Conservation (phyloP, 176 grass and related monocot genomes). For the Aegilops speltoides region DNA sequence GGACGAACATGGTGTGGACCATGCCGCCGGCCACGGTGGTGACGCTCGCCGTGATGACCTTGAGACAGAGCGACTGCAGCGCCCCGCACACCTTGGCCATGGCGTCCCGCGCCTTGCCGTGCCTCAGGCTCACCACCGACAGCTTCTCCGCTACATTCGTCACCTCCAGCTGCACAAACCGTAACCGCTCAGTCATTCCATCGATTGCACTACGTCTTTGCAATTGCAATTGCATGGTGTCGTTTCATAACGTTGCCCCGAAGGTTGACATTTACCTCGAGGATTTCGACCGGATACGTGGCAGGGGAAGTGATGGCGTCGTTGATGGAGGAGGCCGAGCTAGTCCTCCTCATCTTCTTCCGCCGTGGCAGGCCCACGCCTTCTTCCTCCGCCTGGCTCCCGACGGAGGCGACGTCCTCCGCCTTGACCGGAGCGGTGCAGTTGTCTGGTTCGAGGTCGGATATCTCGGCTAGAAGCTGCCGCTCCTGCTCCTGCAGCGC, state of each 20-base stretch:
- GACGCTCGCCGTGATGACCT: constrained; percentile 53
- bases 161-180: constrained; percentile 43
- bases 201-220: no score
- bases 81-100: constrained; percentile 41
- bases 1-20: constrained; percentile 50
- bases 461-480: constrained; percentile 36
- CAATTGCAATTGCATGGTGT: no score
- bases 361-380: background rate
- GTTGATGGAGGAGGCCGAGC: background rate
- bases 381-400: background rate
- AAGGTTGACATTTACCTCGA: constrained; percentile 33
- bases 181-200: no score
- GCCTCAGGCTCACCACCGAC: constrained; percentile 40
- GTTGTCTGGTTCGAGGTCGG: constrained; percentile 11
- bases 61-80: constrained; percentile 51
- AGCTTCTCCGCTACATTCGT: constrained; percentile 27
- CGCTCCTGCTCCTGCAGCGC: constrained; percentile 69
- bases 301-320: background rate
- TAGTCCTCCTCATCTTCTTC: constrained; percentile 26
- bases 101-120: constrained; percentile 29
- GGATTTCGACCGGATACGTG: constrained; percentile 34
- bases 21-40: constrained; percentile 32
- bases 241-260: no score
- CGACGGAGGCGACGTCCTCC: background rate
- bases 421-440: background rate